Conservation (phyloP, 257 asterid genomes). For the Eucommia ulmoides region DNA sequence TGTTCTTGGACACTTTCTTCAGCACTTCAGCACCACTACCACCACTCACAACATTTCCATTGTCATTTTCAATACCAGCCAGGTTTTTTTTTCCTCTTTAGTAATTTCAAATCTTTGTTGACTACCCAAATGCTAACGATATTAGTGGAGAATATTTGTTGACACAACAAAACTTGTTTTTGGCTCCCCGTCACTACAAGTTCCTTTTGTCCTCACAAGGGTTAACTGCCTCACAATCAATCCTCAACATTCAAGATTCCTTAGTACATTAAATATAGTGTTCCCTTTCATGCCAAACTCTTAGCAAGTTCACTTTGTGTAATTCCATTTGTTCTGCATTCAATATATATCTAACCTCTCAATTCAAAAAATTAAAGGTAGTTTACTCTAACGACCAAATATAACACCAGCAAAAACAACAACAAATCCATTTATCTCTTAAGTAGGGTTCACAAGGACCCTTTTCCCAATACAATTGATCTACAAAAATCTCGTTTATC, state of each 20-base stretch:
- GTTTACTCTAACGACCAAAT: too few relatives aligned
- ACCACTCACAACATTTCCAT: conserved; percentile 29
- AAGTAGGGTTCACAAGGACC: too few relatives aligned
- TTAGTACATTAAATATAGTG: conserved; percentile 53
- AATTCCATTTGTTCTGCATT: conserved; percentile 68
- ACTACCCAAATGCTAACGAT: conserved; percentile 74
- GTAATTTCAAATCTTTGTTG: conserved; percentile 83
- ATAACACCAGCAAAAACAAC: too few relatives aligned
- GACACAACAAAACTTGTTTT: conserved; percentile 31
- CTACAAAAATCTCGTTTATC: too few relatives aligned
- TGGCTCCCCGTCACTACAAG: conserved; percentile 23
- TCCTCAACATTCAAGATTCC: conserved; percentile 70
- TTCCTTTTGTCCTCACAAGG: conserved; percentile 51
- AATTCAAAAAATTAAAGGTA: conserved; percentile 6
- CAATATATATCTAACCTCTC: too few relatives aligned
- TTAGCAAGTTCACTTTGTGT: conserved; percentile 77
- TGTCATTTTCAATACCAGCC: conserved; percentile 29
- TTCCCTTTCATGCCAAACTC: conserved; percentile 57
- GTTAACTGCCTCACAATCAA: conserved; percentile 70
- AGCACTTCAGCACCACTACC: conserved; percentile 26
- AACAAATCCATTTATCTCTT: too few relatives aligned
- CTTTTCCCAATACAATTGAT: too few relatives aligned
- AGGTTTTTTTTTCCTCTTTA: conserved; percentile 40
- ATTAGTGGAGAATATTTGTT: conserved; percentile 74
- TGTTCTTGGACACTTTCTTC: conserved; percentile 40